Evolutionary conservation across 2,329 filamentous ascomycete species (phyloP).

Genomic region (Pseudogymnoascus sp.): DNA sequence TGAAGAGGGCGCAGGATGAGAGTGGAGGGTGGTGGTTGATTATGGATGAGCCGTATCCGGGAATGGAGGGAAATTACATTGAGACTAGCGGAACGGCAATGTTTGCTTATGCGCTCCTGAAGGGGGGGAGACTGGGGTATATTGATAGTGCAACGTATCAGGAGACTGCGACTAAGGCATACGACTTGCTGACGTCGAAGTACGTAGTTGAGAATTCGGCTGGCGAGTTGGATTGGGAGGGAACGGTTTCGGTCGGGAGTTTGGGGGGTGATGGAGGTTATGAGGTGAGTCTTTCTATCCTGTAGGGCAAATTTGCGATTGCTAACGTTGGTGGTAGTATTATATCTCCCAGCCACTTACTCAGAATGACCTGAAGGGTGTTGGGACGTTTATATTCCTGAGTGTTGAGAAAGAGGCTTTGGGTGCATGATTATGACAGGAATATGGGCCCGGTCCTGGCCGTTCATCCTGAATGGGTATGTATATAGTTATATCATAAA

Average conservation of each 20-base stretch:
- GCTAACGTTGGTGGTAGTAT: conserved; percentile 15
- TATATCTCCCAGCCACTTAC: conserved; percentile 17
- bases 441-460: not conserved
- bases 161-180: conserved; percentile 17
- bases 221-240: conserved; percentile 20
- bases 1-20: conserved; percentile 18
- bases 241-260: conserved; percentile 21
- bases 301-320: not conserved
- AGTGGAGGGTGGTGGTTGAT: conserved; percentile 35
- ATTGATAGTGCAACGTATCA: conserved; percentile 18
- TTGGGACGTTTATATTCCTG: conserved; percentile 22
- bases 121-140: conserved; percentile 31
- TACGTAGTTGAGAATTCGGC: not conserved
- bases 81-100: conserved; percentile 33
- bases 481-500: not conserved
- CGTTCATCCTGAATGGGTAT: not conserved
- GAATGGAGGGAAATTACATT: conserved; percentile 30
- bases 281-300: conserved; percentile 15
- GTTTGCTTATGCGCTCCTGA: conserved; percentile 34
- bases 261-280: conserved; percentile 19
- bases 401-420: conserved; percentile 16
- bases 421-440: not conserved
- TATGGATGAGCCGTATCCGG: conserved; percentile 22
- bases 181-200: conserved; percentile 18
- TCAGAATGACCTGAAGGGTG: conserved; percentile 22